Evolutionary conservation across 306 rosid genomes (phyloP), one percentile per base, ranked within the genome.

Genomic region (Clitoria ternatea): DNA sequence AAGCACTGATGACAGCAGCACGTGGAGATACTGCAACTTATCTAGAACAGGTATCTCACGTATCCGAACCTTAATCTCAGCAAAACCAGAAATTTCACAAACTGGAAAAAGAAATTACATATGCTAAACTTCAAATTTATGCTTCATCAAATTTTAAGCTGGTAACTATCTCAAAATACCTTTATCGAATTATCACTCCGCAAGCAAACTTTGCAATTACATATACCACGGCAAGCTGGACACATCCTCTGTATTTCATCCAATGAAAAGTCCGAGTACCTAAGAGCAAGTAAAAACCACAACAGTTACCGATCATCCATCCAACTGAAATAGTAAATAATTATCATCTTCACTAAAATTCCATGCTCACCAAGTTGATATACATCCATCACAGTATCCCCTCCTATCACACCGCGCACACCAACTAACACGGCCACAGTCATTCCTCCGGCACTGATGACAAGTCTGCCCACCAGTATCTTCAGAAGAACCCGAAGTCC

Each of bases 151-250:
- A 69, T 13, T 2, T 5, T 42, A 64, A 14, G 12, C 12, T n/a
- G 2, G 18, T 30, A 75, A 9, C 26, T n/a, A n/a, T 14, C 33
- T 54, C 3, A 79, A 65, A 75, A 50, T 83, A 94, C 96, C 97
- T 94, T 94, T 30, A 94, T 78, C 47, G 96, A 83, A 77, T 94
- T 94, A 82, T 90, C 97, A 68, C 81, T 77, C 19, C 91, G 96
- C 44, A 94, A 78, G 74, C 99, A 94, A 75, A 72, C 82, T 84
- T 75, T 91, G 82, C 97, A 95, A 76, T 83, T 91, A 76, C 97
- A 95, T 64, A 80, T 85, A 73, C 99, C 97, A 57, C 89, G 81
- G 70, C 97, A 95, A 44, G 99, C 96, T 56, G 99, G 99, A 69
- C 97, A 95, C 23, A 56, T 70, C 76, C 72, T 89, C 88, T 86